phyloP scores from a whole-genome alignment of 2,329 filamentous ascomycete genomes.

The Venturia asperata region DNA sequence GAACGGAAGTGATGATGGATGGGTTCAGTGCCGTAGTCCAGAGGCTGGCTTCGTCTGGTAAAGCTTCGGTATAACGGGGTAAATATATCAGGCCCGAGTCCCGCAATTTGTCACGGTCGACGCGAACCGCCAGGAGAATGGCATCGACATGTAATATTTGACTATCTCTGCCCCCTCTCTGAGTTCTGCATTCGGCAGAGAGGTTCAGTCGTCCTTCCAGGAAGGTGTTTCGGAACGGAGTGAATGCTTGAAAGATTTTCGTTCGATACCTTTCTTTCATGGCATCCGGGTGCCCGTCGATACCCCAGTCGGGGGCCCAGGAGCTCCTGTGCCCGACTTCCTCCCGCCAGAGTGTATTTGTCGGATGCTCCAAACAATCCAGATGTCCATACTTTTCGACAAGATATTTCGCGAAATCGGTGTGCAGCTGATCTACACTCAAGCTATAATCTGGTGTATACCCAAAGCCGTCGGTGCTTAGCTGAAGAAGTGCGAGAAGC shows the following conservation, averaged over 20 bases:
- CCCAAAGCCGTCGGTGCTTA: not conserved
- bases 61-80: not conserved
- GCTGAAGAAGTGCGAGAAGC: not conserved
- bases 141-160: not conserved
- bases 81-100: not conserved
- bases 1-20: not conserved
- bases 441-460: not conserved
- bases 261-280: no score
- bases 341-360: not conserved
- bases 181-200: not conserved
- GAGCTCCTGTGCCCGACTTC: not conserved
- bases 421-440: not conserved
- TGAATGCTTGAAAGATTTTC: not conserved
- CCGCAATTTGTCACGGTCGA: no score
- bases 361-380: not conserved
- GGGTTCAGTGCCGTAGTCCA: not conserved
- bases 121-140: not conserved
- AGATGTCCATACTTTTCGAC: not conserved
- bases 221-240: not conserved
- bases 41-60: not conserved
- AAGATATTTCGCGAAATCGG: not conserved
- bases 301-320: not conserved
- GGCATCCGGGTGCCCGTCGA: no score
- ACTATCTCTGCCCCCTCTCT: not conserved
- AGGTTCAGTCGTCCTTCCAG: not conserved